A percentile compares a stretch with the other conserved stretches of the same genome.
Conservation (phyloP, 345 rosid species). For the Lepidium didymum region DNA sequence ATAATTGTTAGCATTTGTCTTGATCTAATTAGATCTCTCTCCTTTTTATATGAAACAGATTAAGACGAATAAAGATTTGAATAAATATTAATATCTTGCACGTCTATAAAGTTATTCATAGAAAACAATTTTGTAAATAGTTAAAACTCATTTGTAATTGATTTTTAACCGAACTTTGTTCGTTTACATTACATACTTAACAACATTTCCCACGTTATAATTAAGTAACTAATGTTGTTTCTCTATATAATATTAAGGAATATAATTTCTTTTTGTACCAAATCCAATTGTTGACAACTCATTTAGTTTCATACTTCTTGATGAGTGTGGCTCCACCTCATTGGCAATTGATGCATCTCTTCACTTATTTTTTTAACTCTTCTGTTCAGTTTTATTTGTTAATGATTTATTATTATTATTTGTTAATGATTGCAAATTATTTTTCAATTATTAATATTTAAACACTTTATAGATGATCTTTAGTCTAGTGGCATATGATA, state of each 20-base stretch:
- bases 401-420: no score
- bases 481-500: no score
- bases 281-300: neutral
- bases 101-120: neutral
- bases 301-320: neutral
- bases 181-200: neutral
- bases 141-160: neutral
- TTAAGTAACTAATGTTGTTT: neutral
- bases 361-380: neutral
- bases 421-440: neutral
- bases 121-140: neutral
- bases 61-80: neutral
- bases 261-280: neutral
- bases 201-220: conserved; percentile 13
- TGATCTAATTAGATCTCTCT: neutral
- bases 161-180: neutral
- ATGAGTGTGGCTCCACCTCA: neutral
- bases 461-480: no score
- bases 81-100: neutral
- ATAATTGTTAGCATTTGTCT: neutral
- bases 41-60: neutral
- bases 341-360: neutral
- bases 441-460: neutral
- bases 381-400: neutral
- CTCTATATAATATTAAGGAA: neutral